These are phyloP conservation scores for Nemania abortiva DNA, from an alignment of 2,329 filamentous ascomycete genomes.

Conservation along the genomic window DNA sequence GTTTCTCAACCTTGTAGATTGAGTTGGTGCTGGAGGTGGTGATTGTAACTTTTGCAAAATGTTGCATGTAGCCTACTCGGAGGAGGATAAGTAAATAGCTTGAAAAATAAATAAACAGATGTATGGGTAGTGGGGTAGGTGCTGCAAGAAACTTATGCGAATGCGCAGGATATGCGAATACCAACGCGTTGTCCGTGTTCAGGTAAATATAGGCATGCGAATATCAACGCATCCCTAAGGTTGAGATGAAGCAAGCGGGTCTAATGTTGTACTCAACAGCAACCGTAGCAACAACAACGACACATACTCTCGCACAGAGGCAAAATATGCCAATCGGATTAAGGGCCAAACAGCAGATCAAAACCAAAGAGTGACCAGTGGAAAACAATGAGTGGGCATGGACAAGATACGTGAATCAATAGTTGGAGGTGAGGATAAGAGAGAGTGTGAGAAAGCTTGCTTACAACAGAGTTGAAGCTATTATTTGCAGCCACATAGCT, in stretches of 20 bases:
- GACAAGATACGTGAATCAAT: neutral
- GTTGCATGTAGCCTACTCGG: constrained; percentile 2
- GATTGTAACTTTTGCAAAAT: neutral
- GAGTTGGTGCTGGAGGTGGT: neutral
- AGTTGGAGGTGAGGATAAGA: neutral
- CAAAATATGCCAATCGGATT: neutral
- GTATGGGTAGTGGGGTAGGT: neutral
- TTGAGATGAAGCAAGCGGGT: constrained; percentile 5
- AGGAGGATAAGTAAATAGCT: neutral
- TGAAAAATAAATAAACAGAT: neutral
- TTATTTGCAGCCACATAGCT: too few relatives aligned
- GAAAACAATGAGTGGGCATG: neutral
- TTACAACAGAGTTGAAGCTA: neutral
- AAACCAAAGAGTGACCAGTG: too few relatives aligned
- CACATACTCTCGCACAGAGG: neutral
- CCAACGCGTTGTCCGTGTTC: neutral
- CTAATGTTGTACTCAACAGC: neutral
- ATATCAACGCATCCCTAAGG: neutral
- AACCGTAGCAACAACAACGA: neutral
- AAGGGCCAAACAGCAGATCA: neutral
- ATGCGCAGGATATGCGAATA: constrained; percentile 23
- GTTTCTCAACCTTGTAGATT: neutral
- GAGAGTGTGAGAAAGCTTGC: neutral
- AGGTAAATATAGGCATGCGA: neutral
- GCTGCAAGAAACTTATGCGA: constrained; percentile 8